Evolutionary conservation across 2,329 filamentous ascomycete genomes (phyloP), one percentile per base, ranked within the genome.

Genomic region (Tothia fuscella): DNA sequence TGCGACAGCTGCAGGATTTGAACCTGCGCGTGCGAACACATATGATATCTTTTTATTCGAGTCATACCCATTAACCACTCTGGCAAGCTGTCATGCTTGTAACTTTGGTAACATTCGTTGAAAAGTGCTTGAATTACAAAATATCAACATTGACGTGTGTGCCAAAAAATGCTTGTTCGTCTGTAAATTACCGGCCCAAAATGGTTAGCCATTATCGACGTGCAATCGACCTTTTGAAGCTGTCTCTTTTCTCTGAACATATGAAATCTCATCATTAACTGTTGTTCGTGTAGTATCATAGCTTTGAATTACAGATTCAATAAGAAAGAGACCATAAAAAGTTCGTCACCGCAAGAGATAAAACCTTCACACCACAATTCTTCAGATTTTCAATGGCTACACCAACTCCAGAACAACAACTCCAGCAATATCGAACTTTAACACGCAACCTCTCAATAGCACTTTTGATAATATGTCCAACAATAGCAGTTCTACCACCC

Each of bases 401-500:
- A 16, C 32, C 10, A 19, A 9, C 10, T 10, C 9, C 32, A 19
- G 39, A 26, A 22, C 32, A 43, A 30, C 31, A 24, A 41, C 32
- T 25, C 21, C 20, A 22, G 6, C 20, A 43, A 12, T 37, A 33
- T 12, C 21, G 9, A 10, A 41, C 33, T 17, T 16, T 28, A 13
- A 26, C 24, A 9, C 67, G 68, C 54, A 67, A 64, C 48, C 51
- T 65, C 47, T 66, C 72, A 13, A 56, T 74, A 24, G 61, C 57
- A 42, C 61, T 67, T 36, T 55, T 73, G 21, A 52, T 79, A 16
- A 53, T 66, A 36, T 74, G 71, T 45, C 76, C 76, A 1, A 48
- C 70, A 6, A 62, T 79, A 38, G 67, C 68, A 36, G 52, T 67
- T 13, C 57, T 79, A 7, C 76, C 76, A 7, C 76, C 76, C 1